Percentiles rank a stretch among this genome's conserved stretches.
Conservation (phyloP, 345 rosid genomes). For the Moricandia moricandioides region DNA sequence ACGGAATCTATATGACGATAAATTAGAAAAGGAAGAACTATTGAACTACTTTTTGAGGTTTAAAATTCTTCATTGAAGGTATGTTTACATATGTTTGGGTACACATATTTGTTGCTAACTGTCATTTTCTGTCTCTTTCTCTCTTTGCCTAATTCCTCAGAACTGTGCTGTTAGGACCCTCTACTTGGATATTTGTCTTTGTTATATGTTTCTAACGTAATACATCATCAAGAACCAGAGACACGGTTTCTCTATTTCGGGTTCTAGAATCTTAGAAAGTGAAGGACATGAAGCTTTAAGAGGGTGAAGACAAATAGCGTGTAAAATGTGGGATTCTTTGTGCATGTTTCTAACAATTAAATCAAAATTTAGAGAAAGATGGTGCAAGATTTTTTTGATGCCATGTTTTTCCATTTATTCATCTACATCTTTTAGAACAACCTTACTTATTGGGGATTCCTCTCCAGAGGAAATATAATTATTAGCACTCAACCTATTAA, state of each 20-base stretch:
- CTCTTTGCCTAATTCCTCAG: slow-evolving; percentile 1
- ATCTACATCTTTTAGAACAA: neutral
- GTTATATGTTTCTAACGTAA: slow-evolving; percentile 7
- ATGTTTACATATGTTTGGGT: slow-evolving; percentile 11
- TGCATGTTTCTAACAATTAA: slow-evolving; percentile 67
- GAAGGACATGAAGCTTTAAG: slow-evolving; percentile 58
- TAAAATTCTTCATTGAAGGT: slow-evolving; percentile 76
- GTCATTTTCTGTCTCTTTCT: neutral
- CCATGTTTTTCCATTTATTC: slow-evolving; percentile 33
- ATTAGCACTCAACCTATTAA: neutral
- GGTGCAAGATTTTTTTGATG: slow-evolving; percentile 99
- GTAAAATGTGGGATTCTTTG: slow-evolving; percentile 74
- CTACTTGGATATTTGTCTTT: too few relatives aligned
- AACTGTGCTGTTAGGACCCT: neutral
- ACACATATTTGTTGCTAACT: slow-evolving; percentile 5
- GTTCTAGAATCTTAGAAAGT: slow-evolving; percentile 53
- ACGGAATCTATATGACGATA: slow-evolving; percentile 85
- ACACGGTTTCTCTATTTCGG: too few relatives aligned
- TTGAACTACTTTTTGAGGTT: slow-evolving; percentile 71
- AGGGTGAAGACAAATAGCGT: slow-evolving; percentile 79
- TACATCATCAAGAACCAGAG: slow-evolving; percentile 43
- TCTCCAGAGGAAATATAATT: slow-evolving; percentile 3
- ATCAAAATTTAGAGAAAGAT: slow-evolving; percentile 84
- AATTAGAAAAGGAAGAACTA: slow-evolving; percentile 83
- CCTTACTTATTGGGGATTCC: too few relatives aligned